Conservation (phyloP, 257 asterid genomes). For the Solanum bukasovii region DNA sequence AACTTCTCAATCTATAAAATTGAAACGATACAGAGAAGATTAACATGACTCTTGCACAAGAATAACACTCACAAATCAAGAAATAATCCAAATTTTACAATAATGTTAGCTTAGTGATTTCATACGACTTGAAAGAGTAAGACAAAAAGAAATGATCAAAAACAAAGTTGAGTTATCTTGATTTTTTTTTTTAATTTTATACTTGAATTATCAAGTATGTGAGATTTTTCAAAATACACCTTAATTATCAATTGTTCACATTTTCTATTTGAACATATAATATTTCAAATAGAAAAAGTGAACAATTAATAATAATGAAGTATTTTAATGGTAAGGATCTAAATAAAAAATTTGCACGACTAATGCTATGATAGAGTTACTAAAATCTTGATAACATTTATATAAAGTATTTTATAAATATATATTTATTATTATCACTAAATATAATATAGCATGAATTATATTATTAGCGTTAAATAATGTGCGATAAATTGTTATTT, state of each 20-base stretch:
- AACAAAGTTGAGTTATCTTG: neutral
- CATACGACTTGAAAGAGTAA: no score
- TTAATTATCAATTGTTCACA: neutral
- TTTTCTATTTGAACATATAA: no score
- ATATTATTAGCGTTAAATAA: no score
- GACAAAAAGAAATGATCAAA: no score
- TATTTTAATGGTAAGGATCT: neutral
- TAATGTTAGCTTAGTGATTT: no score
- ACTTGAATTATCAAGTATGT: neutral
- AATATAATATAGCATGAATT: no score
- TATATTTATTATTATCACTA: no score
- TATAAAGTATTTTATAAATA: neutral
- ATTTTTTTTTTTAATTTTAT: no score
- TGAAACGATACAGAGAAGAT: neutral
- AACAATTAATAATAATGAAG: neutral
- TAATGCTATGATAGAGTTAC: neutral
- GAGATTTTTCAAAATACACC: neutral
- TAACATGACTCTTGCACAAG: neutral
- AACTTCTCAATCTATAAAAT: neutral
- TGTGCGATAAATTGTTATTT: no score
- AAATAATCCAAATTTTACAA: neutral
- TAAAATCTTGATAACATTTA: neutral
- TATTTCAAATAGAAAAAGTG: no score
- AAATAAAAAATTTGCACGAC: neutral
- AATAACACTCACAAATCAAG: neutral